These are phyloP conservation scores for Gossypium stocksii DNA, from an alignment of 345 rosid species.

Conservation along the genomic window DNA sequence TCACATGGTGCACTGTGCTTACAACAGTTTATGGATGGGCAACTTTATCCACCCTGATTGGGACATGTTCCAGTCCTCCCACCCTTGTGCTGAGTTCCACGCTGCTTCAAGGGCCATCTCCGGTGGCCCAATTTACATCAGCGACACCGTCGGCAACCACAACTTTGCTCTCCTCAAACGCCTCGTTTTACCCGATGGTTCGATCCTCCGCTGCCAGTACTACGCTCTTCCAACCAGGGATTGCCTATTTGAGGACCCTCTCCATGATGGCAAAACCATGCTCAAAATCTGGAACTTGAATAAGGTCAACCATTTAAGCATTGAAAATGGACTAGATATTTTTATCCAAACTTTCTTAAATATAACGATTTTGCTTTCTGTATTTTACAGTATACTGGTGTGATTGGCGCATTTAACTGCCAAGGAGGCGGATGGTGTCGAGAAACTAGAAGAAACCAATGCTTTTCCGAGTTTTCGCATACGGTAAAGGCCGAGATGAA, in stretches of 20 bases:
- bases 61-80: conserved; percentile 99
- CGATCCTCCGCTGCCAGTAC: conserved; percentile 75
- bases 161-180: conserved; percentile 65
- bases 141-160: conserved; percentile 82
- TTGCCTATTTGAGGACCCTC: conserved; percentile 82
- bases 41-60: conserved; percentile 98
- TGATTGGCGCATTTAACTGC: conserved; percentile 87
- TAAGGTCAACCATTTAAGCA: conserved; percentile 43
- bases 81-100: conserved; percentile 91
- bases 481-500: conserved; percentile 48
- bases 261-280: conserved; percentile 98
- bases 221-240: conserved; percentile 93
- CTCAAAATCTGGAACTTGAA: conserved; percentile 98
- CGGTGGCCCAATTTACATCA: conserved; percentile 83
- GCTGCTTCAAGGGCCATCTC: conserved; percentile 97
- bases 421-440: conserved; percentile 99
- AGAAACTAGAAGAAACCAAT: conserved; percentile 72
- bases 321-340: background rate
- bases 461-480: conserved; percentile 56
- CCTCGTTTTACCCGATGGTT: conserved; percentile 68
- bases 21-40: conserved; percentile 99
- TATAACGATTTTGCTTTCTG: background rate
- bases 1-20: conserved; percentile 99
- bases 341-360: background rate
- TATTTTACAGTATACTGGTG: conserved; percentile 59